Evolutionary conservation across 1,139 yeast species (phyloP).

Genomic region (Protomyces inundatus): DNA sequence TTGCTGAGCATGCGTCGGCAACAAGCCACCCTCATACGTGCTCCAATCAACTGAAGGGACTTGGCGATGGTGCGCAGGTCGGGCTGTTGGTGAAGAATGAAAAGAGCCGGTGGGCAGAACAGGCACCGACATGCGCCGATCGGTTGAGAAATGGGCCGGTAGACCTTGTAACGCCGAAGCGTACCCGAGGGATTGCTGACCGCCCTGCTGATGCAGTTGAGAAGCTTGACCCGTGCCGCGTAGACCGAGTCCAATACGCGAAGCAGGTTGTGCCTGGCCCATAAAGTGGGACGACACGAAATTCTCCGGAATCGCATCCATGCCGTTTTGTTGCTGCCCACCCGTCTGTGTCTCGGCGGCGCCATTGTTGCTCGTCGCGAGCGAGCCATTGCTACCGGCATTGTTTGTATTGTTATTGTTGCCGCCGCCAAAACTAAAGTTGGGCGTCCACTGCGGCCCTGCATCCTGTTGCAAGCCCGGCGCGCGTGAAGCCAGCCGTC

Average conservation of each 20-base stretch:
- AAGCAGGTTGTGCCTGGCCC: neutral
- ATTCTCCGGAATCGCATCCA: neutral
- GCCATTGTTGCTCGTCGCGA: neutral
- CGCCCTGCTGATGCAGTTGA: too few species aligned
- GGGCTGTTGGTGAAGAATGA: constrained; percentile 1
- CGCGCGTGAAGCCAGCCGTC: neutral
- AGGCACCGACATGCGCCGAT: constrained; percentile 25
- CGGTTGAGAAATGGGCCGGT: neutral
- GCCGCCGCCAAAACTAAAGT: constrained; percentile 16
- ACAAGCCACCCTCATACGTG: neutral
- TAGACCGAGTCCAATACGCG: too few species aligned
- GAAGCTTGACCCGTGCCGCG: constrained; percentile 1
- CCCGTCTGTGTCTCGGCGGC: neutral
- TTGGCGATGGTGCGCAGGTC: constrained; percentile 3
- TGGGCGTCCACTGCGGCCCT: constrained; percentile 21
- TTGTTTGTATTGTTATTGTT: neutral
- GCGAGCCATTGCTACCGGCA: neutral
- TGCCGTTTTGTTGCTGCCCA: neutral
- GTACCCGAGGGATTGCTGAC: neutral
- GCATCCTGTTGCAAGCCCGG: neutral
- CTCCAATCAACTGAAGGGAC: constrained; percentile 16
- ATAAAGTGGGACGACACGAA: neutral
- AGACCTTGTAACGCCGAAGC: neutral
- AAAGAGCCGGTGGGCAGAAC: constrained; percentile 16
- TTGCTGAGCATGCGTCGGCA: neutral